Evolutionary conservation across 2,329 filamentous ascomycete species (phyloP).

Genomic region (Cephalotrichum gorgonifer): DNA sequence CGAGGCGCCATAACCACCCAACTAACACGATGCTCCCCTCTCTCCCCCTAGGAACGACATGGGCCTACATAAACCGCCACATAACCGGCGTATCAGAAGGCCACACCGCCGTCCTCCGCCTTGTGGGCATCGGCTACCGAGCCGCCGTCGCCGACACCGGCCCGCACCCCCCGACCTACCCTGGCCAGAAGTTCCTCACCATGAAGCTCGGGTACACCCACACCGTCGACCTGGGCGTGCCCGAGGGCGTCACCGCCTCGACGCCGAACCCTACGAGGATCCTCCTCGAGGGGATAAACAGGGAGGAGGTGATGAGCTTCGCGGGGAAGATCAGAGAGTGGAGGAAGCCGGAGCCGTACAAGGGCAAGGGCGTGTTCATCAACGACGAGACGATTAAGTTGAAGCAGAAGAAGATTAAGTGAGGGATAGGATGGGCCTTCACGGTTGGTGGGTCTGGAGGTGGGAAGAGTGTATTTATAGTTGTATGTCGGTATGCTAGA

Average conservation of each 20-base stretch:
- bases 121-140: slow-evolving; percentile 93
- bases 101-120: slow-evolving; percentile 81
- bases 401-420: slow-evolving; percentile 97
- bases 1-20: not conserved
- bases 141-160: slow-evolving; percentile 74
- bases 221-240: slow-evolving; percentile 81
- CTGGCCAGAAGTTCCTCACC: slow-evolving; percentile 79
- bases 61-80: slow-evolving; percentile 82
- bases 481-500: not conserved
- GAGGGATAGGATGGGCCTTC: slow-evolving; percentile 19
- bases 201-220: slow-evolving; percentile 96
- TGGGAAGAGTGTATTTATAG: not conserved
- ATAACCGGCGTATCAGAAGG: slow-evolving; percentile 93
- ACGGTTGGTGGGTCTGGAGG: not conserved
- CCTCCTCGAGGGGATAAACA: slow-evolving; percentile 77
- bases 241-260: slow-evolving; percentile 72
- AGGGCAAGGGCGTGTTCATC: slow-evolving; percentile 98
- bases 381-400: slow-evolving; percentile 96
- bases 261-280: slow-evolving; percentile 87
- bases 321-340: slow-evolving; percentile 80
- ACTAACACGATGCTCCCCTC: not conserved
- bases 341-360: slow-evolving; percentile 93
- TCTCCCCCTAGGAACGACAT: slow-evolving; percentile 61
- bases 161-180: slow-evolving; percentile 61
- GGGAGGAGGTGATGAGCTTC: slow-evolving; percentile 80